Percentiles rank a stretch among this genome's conserved stretches.
Evolutionary conservation across 2,329 filamentous ascomycete species (phyloP).

Genomic region (Tolypocladium cylindrosporum): DNA sequence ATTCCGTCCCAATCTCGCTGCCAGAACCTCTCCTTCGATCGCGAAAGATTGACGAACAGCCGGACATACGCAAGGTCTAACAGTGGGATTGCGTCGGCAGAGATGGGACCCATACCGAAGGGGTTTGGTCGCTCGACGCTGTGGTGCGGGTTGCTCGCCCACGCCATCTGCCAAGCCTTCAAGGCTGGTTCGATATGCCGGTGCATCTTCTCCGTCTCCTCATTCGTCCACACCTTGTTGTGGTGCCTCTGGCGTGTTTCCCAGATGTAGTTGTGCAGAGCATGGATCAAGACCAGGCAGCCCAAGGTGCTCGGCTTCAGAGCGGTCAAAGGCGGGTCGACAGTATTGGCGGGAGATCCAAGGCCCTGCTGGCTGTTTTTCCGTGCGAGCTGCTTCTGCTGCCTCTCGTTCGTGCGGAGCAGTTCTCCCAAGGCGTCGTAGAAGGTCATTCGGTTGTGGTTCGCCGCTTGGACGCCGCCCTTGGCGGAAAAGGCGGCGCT

Average conservation of each 20-base stretch:
- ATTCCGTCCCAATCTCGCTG: conserved; percentile 87
- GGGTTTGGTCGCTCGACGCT: conserved; percentile 78
- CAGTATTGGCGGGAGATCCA: not conserved
- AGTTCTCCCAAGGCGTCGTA: conserved; percentile 72
- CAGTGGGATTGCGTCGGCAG: conserved; percentile 82
- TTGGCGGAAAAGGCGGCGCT: conserved; percentile 71
- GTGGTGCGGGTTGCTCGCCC: conserved; percentile 78
- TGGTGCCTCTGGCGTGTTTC: conserved; percentile 87
- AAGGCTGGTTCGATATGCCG: conserved; percentile 88
- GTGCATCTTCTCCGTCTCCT: conserved; percentile 94
- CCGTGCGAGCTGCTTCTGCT: conserved; percentile 42
- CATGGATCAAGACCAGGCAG: conserved; percentile 84
- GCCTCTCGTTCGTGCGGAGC: conserved; percentile 62
- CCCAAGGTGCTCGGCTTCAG: conserved; percentile 84
- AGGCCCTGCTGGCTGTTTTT: conserved; percentile 3
- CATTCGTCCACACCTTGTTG: conserved; percentile 78
- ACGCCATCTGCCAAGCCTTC: conserved; percentile 88
- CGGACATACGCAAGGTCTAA: conserved; percentile 87
- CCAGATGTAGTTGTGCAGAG: conserved; percentile 97
- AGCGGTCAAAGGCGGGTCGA: conserved; percentile 47
- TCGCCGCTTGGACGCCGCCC: conserved; percentile 60
- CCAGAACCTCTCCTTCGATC: conserved; percentile 90
- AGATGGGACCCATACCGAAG: conserved; percentile 70
- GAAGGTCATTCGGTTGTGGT: conserved; percentile 67
- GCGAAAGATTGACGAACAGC: conserved; percentile 84